Percentiles rank a stretch among this genome's conserved stretches.
Conservation (phyloP, 441 rosid species). For the Lepidium campestre region DNA sequence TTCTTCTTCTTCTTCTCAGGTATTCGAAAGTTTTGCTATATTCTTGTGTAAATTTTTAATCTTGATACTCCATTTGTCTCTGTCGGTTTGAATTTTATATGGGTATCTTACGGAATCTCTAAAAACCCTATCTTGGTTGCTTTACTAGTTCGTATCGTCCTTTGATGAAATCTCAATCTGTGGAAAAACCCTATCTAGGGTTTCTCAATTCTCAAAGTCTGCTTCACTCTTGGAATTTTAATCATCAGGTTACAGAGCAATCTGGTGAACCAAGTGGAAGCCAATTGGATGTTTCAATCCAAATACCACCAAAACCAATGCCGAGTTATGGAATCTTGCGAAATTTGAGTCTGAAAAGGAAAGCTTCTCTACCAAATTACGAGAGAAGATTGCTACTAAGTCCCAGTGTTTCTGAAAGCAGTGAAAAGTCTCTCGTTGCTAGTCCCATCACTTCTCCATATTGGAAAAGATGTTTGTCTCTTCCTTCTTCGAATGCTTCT, state of each 20-base stretch:
- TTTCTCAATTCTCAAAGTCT: background rate
- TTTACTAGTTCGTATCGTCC: no score
- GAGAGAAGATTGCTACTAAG: conserved; percentile 67
- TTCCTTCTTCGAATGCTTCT: conserved; percentile 68
- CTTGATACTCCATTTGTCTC: background rate
- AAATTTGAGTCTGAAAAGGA: conserved; percentile 66
- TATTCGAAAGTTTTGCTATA: background rate
- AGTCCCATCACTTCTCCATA: conserved; percentile 6
- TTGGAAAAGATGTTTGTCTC: conserved; percentile 74
- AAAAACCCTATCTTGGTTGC: background rate
- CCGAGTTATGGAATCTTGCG: conserved; percentile 61
- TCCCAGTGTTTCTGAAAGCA: conserved; percentile 39
- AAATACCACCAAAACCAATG: conserved; percentile 59
- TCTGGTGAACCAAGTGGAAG: conserved; percentile 38
- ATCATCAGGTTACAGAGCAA: conserved; percentile 28
- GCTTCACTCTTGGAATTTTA: background rate
- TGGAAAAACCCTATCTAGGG: no score
- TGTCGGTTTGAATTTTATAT: background rate
- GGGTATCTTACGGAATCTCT: background rate
- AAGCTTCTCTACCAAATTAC: conserved; percentile 37
- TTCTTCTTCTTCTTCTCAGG: conserved; percentile 15
- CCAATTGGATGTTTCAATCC: conserved; percentile 58
- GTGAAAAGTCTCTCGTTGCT: conserved; percentile 35
- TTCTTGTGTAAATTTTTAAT: background rate
- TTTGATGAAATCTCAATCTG: no score